These are phyloP conservation scores for Trichoderma erinaceum DNA, from an alignment of 495 filamentous ascomycete species.

Conservation along the genomic window DNA sequence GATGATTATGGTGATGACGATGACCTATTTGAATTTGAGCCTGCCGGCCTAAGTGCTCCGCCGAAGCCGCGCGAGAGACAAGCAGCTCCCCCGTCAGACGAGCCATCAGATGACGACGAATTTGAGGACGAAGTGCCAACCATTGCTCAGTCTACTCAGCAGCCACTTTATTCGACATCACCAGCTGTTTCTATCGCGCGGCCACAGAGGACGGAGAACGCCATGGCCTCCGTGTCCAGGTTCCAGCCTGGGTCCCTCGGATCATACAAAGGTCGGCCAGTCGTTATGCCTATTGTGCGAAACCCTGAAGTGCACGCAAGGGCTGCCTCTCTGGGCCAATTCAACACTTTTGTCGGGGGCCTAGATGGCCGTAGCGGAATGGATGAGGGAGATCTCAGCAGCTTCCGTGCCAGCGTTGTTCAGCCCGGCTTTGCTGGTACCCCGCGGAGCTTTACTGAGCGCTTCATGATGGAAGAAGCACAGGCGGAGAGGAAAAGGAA, in stretches of 20 bases:
- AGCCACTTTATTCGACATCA: slow-evolving; percentile 23
- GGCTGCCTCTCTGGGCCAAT: slow-evolving; percentile 40
- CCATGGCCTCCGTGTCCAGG: slow-evolving; percentile 18
- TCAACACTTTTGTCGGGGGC: slow-evolving; percentile 41
- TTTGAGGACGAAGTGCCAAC: slow-evolving; percentile 24
- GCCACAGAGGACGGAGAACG: slow-evolving; percentile 22
- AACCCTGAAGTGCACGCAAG: slow-evolving; percentile 38
- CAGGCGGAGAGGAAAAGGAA: neutral
- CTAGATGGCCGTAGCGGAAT: slow-evolving; percentile 36
- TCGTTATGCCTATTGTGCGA: slow-evolving; percentile 32
- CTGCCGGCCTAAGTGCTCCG: slow-evolving; percentile 10
- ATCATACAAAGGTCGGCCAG: slow-evolving; percentile 39
- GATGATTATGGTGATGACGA: slow-evolving; percentile 18
- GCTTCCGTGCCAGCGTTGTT: slow-evolving; percentile 33
- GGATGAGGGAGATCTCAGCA: slow-evolving; percentile 34
- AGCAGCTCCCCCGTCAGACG: slow-evolving; percentile 20
- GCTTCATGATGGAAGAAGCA: slow-evolving; percentile 38
- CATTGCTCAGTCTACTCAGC: slow-evolving; percentile 21
- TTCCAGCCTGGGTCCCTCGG: slow-evolving; percentile 27
- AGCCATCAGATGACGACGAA: slow-evolving; percentile 18
- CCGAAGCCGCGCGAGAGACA: slow-evolving; percentile 10
- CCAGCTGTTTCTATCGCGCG: slow-evolving; percentile 22
- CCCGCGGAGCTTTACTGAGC: slow-evolving; percentile 39
- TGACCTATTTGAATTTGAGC: slow-evolving; percentile 28
- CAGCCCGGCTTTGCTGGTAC: slow-evolving; percentile 24